phyloP scores from a whole-genome alignment of 305 asterid species.

The Fraxinus floribunda region DNA sequence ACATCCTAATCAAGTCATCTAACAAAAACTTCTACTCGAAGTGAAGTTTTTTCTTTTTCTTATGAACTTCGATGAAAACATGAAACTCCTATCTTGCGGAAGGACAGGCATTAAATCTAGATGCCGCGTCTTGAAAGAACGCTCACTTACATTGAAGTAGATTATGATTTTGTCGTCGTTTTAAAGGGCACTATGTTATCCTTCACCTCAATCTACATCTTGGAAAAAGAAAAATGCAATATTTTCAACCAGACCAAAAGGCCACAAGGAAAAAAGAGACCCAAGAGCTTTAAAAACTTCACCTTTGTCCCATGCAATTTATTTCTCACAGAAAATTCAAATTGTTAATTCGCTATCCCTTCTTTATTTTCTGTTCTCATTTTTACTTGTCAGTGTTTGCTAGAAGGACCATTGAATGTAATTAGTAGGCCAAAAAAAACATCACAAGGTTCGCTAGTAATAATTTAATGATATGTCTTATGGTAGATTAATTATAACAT shows the following conservation, averaged over 20 bases:
- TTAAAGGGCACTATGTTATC: background rate
- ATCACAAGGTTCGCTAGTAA: background rate
- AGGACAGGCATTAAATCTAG: background rate
- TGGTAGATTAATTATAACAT: background rate
- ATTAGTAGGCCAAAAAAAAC: background rate
- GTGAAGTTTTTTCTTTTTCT: background rate
- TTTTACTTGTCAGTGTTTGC: background rate
- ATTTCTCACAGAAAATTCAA: background rate
- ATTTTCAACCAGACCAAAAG: background rate
- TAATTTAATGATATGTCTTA: background rate
- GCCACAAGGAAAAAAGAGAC: background rate
- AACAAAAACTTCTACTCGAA: background rate
- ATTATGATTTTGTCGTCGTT: background rate
- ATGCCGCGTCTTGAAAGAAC: background rate
- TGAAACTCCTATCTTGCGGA: background rate
- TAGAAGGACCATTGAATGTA: background rate
- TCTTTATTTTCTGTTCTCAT: background rate
- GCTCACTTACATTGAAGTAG: background rate
- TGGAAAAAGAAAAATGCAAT: background rate
- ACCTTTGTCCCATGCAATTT: background rate
- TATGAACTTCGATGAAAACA: background rate
- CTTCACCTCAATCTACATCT: background rate
- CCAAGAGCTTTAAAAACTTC: background rate
- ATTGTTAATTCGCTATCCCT: background rate
- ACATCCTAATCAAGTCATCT: background rate